These are phyloP conservation scores for Punica granatum DNA, from an alignment of 345 rosid species.

Conservation along the genomic window DNA sequence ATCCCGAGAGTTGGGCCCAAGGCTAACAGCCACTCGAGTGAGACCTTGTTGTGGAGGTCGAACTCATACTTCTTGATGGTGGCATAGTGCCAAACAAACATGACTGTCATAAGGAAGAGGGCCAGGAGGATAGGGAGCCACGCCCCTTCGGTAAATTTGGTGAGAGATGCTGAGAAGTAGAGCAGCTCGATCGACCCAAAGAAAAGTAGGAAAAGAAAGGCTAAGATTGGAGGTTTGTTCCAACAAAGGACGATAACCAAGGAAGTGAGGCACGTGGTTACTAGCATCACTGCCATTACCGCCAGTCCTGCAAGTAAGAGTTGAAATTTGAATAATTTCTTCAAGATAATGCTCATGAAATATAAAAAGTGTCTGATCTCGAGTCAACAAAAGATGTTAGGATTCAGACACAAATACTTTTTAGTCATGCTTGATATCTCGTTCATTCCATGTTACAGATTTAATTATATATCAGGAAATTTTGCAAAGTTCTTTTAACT, in stretches of 20 bases:
- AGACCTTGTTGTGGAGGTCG: constrained; percentile 94
- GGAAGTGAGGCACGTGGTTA: constrained; percentile 92
- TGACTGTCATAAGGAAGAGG: constrained; percentile 69
- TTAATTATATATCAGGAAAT: neutral
- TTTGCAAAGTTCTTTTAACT: neutral
- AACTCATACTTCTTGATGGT: constrained; percentile 89
- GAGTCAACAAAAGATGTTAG: neutral
- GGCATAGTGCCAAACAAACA: constrained; percentile 97
- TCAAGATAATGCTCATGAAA: neutral
- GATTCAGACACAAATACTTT: neutral
- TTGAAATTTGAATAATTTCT: neutral
- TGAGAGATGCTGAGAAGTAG: constrained; percentile 96
- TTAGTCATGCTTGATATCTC: neutral
- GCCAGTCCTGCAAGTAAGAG: constrained; percentile 63
- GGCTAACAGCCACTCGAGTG: constrained; percentile 94
- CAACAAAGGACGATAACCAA: constrained; percentile 86
- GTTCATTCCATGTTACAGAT: neutral
- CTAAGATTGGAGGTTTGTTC: constrained; percentile 78
- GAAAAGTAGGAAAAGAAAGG: constrained; percentile 67
- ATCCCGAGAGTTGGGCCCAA: constrained; percentile 91
- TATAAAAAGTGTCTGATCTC: neutral
- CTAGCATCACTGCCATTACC: constrained; percentile 98
- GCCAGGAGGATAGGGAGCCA: constrained; percentile 99
- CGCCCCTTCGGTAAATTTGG: constrained; percentile 94
- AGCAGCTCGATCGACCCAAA: constrained; percentile 84